These are phyloP conservation scores for Monosporozyma yasuniensis DNA, from an alignment of 805 yeast genomes.

Conservation along the genomic window DNA sequence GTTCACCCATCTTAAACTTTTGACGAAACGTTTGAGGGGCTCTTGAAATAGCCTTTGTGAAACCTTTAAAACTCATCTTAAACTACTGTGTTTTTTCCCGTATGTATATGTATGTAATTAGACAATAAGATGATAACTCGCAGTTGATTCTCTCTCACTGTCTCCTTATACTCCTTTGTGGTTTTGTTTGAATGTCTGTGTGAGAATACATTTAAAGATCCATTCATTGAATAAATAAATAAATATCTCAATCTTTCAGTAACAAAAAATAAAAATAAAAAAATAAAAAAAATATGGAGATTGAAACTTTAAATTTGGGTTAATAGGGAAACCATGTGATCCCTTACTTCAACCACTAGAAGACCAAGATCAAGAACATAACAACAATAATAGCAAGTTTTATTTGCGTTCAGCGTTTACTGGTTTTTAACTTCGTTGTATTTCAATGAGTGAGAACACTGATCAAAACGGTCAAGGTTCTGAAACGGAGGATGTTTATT, in stretches of 20 bases:
- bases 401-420: no score
- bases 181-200: background rate
- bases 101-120: background rate
- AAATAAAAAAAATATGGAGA: background rate
- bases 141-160: background rate
- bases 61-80: constrained; percentile 81
- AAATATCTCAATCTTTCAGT: background rate
- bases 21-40: constrained; percentile 91
- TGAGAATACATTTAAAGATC: no score
- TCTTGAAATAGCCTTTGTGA: constrained; percentile 68
- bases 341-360: background rate
- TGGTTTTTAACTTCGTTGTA: no score
- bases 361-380: no score
- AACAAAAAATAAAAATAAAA: no score
- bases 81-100: background rate
- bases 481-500: constrained; percentile 20
- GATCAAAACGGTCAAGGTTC: background rate
- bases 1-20: constrained; percentile 79
- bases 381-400: no score
- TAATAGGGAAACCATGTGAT: background rate
- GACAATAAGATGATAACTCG: background rate
- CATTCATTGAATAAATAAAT: no score
- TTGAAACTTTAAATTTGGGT: background rate
- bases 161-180: background rate
- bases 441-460: background rate